Evolutionary conservation across 2,329 filamentous ascomycete species (phyloP).

Genomic region (Aspergillus phoenicis): DNA sequence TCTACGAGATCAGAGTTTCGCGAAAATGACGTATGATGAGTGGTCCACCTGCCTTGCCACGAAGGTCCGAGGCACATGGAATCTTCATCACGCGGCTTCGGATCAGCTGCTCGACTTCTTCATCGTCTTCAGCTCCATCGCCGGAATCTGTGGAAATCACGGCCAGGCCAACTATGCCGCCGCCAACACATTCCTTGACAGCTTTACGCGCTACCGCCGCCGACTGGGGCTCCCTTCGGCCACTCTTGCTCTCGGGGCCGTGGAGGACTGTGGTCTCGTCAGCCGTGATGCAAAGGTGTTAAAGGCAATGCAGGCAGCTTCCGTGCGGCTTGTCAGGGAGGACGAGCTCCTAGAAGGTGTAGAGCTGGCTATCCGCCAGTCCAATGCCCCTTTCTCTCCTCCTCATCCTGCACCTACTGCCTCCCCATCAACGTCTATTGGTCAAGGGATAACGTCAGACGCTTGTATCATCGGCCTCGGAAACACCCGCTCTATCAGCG

Average conservation of each 20-base stretch:
- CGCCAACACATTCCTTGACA: conserved; percentile 38
- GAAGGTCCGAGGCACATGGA: conserved; percentile 26
- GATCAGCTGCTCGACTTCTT: conserved; percentile 58
- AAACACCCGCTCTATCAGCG: too few relatives aligned
- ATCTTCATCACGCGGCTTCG: conserved; percentile 18
- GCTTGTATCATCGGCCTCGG: too few relatives aligned
- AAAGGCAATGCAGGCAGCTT: too few relatives aligned
- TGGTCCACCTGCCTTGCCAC: conserved; percentile 9
- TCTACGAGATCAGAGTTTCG: conserved; percentile 15
- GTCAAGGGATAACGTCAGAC: too few relatives aligned
- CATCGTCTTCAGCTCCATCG: conserved; percentile 62
- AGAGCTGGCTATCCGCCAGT: too few relatives aligned
- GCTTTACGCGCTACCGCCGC: conserved; percentile 34
- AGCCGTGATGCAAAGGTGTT: too few relatives aligned
- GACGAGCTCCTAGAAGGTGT: too few relatives aligned
- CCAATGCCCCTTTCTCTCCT: too few relatives aligned
- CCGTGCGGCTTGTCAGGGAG: too few relatives aligned
- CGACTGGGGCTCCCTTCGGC: conserved; percentile 23
- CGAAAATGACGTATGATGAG: conserved; percentile 18
- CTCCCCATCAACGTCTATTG: too few relatives aligned
- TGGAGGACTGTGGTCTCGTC: too few relatives aligned
- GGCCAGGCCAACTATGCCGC: conserved; percentile 38
- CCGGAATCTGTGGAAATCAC: conserved; percentile 29
- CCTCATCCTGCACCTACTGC: too few relatives aligned
- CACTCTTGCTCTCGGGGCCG: conserved; percentile 1